A percentile compares a stretch with the other conserved stretches of the same genome.
Conservation (phyloP, 495 filamentous ascomycete species). For the Pseudevernia furfuracea region DNA sequence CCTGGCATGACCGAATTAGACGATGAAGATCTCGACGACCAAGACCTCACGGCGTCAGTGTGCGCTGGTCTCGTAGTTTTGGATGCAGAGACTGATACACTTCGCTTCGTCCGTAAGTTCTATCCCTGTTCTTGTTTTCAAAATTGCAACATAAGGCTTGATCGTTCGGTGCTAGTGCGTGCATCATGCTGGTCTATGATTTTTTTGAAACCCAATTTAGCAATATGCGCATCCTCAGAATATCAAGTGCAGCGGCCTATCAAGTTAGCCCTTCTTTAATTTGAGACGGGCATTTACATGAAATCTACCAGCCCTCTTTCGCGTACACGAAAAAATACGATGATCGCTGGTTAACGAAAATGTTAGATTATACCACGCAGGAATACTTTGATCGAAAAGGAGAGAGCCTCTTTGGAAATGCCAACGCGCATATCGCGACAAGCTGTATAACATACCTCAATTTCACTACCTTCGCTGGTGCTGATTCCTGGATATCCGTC, state of each 20-base stretch:
- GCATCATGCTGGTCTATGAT: background rate
- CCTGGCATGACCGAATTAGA: constrained; percentile 3
- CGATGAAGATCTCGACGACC: constrained; percentile 7
- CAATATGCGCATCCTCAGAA: background rate
- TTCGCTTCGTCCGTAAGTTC: constrained; percentile 9
- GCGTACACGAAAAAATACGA: background rate
- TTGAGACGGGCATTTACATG: background rate
- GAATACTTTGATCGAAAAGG: background rate
- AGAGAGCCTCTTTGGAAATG: background rate
- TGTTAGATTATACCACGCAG: constrained; percentile 4
- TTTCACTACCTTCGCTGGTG: background rate
- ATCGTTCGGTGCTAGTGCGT: background rate
- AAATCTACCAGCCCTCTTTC: background rate
- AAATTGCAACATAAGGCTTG: background rate
- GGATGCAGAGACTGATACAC: background rate
- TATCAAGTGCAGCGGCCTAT: background rate
- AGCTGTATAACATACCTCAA: background rate
- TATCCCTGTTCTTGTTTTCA: background rate
- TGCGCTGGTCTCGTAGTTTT: constrained; percentile 6
- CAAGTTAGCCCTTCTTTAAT: background rate
- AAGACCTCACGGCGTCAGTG: background rate
- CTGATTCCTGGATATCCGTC: background rate
- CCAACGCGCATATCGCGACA: background rate
- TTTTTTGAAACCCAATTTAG: background rate
- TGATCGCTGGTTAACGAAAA: background rate